These are phyloP conservation scores for Besnoitia besnoiti DNA, from an alignment of 169 alveolate species.

Conservation along the genomic window DNA sequence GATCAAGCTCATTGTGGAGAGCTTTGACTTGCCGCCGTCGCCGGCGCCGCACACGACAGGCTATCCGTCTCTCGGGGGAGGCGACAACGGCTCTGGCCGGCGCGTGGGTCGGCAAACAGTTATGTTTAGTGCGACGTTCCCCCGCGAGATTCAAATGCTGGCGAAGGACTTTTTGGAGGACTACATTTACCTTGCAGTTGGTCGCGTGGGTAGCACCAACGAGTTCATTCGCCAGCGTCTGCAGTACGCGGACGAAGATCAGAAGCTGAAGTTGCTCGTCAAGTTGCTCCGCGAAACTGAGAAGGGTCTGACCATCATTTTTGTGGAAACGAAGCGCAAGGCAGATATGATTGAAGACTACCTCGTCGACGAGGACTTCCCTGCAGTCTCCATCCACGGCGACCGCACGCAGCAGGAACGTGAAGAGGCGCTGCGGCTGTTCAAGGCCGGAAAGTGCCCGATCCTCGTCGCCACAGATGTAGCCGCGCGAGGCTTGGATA, in stretches of 20 bases:
- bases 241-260: constrained; percentile 88
- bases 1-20: constrained; percentile 58
- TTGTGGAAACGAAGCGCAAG: constrained; percentile 89
- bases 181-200: constrained; percentile 89
- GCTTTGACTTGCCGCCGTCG: constrained; percentile 61
- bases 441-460: constrained; percentile 92
- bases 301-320: constrained; percentile 80
- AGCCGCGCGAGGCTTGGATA: constrained; percentile 98
- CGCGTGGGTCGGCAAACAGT: constrained; percentile 87
- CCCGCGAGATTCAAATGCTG: constrained; percentile 90
- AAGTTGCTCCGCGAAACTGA: constrained; percentile 82
- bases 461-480: constrained; percentile 98
- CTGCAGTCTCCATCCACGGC: constrained; percentile 94
- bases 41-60: constrained; percentile 22
- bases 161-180: constrained; percentile 89
- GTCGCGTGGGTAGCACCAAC: constrained; percentile 93
- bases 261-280: constrained; percentile 82
- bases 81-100: constrained; percentile 22
- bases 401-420: constrained; percentile 95
- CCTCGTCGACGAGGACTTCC: constrained; percentile 82
- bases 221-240: constrained; percentile 91
- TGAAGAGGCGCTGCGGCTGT: constrained; percentile 87
- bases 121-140: constrained; percentile 94
- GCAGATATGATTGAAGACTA: constrained; percentile 88
- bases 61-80: constrained; percentile 17